phyloP scores from a whole-genome alignment of 1,284 basidiomycete genomes.

The Ganoderma lingzhi region DNA sequence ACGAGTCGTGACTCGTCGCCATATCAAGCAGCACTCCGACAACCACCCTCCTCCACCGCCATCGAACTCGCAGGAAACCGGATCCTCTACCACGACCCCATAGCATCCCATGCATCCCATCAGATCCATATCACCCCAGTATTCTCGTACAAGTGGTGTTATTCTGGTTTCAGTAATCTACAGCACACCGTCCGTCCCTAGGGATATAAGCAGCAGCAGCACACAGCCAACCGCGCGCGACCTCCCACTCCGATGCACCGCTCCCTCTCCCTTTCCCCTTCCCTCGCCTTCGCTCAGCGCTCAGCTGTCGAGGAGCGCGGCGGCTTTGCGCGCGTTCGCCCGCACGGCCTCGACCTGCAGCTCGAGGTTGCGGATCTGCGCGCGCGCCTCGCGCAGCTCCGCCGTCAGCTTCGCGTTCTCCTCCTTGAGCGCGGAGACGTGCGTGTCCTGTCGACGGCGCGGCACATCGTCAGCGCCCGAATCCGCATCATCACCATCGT shows the following conservation, averaged over 20 bases:
- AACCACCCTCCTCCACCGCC: no score
- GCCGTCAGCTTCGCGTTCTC: conserved; percentile 70
- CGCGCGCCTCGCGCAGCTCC: conserved; percentile 69
- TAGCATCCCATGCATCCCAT: background rate
- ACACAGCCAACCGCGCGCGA: background rate
- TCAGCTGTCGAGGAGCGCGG: conserved; percentile 42
- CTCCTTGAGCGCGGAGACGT: conserved; percentile 46
- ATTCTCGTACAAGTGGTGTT: background rate
- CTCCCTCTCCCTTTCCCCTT: background rate
- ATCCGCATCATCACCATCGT: background rate
- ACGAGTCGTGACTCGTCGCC: no score
- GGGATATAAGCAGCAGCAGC: background rate
- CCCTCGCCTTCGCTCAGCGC: background rate
- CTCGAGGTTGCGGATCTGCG: conserved; percentile 83
- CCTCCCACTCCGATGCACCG: background rate
- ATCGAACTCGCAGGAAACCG: no score
- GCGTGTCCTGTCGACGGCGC: conserved; percentile 30
- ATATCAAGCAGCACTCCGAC: no score
- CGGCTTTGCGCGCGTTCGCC: conserved; percentile 77
- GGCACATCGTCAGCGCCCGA: background rate
- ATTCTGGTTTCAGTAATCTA: conserved; percentile 1
- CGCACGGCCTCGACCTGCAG: conserved; percentile 81
- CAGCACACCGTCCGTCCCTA: background rate
- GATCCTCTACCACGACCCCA: no score
- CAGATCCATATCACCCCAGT: background rate